phyloP scores from a whole-genome alignment of 2,329 filamentous ascomycete genomes.

The Magnaporthiopsis rhizophila region DNA sequence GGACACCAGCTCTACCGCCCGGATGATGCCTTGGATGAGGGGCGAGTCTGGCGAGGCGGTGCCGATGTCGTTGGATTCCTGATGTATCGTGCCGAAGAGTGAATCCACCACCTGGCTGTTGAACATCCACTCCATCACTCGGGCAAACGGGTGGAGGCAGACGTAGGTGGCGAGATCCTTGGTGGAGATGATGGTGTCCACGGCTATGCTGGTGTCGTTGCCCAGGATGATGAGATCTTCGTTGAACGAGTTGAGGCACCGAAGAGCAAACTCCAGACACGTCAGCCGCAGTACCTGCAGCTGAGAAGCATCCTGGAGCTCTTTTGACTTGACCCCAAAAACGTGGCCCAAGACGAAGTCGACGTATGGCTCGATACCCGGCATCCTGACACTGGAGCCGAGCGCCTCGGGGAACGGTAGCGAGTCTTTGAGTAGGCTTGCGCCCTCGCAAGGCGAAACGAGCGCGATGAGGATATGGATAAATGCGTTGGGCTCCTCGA shows the following conservation, averaged over 20 bases:
- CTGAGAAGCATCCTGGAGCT: conserved; percentile 60
- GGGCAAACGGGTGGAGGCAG: conserved; percentile 80
- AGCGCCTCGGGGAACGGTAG: conserved; percentile 84
- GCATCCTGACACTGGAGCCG: conserved; percentile 63
- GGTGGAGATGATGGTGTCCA: conserved; percentile 67
- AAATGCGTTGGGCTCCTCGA: conserved; percentile 81
- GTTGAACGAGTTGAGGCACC: conserved; percentile 81
- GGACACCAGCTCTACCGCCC: conserved; percentile 76
- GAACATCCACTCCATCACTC: conserved; percentile 97
- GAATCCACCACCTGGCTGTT: conserved; percentile 80
- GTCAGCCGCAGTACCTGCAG: conserved; percentile 66
- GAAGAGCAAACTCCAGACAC: conserved; percentile 75
- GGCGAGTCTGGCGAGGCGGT: conserved; percentile 70
- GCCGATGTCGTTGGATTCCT: conserved; percentile 65
- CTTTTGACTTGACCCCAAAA: conserved; percentile 58
- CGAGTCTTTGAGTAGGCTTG: conserved; percentile 58
- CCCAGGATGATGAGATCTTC: conserved; percentile 84
- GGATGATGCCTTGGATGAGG: conserved; percentile 68
- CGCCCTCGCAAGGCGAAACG: conserved; percentile 55
- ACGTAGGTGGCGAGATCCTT: conserved; percentile 74
- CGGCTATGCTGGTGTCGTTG: conserved; percentile 65
- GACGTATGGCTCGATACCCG: conserved; percentile 86
- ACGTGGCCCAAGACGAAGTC: conserved; percentile 82
- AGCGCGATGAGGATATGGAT: conserved; percentile 69
- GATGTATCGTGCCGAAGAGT: conserved; percentile 71